Base-by-base conservation (phyloP, 495 filamentous ascomycete species). In the Massariosphaeria phaeospora region DNA sequence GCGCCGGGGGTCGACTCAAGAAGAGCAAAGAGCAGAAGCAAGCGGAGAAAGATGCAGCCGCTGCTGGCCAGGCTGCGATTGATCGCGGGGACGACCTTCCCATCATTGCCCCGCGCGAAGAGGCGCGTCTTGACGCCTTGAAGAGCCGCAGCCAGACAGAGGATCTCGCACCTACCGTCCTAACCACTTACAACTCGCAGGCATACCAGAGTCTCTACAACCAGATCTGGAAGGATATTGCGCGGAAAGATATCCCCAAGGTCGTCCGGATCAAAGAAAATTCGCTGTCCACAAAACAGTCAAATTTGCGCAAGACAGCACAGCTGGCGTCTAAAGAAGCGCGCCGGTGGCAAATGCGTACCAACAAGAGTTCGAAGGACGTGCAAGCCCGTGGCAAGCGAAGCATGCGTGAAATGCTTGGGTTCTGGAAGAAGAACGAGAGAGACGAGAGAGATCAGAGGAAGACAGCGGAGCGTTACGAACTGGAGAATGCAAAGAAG, bases 351-450 rank as follows among this genome's bases (percentile, higher is more conserved):
- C 95, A 99, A 66, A 83, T 91, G 39, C 84, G 88, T 31, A 97
- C 93, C 31, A 99, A 97, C 75, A 99, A 99, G 77, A 93, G 90
- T 63, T 86, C 84, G 64, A 99, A 99, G 71, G 93, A 99, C 69
- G 87, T 93, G 0, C 94, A 97, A 61, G 93, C 94, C 33, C 83
- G 94, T 18, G 94, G 93, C 17, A 99, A 99, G 76, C 83, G 93
- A 41, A 90, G 88, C 47, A 99, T 99, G 93, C 83, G 93, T 61
- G 93, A 99, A 72, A 99, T 99, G 93, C 93, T 96, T 83, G 81
- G 85, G 25, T 99, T 97, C 82, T 99, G 93, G 93, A 97, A 97
- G 69, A 85, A 91, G 42, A 99, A 99, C 70, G 93, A 99, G 72
- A 82, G 90, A 33, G 94, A 97, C 65, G 93, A 99, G 70, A 86